Conservation (phyloP, 257 asterid genomes). For the Cordia subcordata region DNA sequence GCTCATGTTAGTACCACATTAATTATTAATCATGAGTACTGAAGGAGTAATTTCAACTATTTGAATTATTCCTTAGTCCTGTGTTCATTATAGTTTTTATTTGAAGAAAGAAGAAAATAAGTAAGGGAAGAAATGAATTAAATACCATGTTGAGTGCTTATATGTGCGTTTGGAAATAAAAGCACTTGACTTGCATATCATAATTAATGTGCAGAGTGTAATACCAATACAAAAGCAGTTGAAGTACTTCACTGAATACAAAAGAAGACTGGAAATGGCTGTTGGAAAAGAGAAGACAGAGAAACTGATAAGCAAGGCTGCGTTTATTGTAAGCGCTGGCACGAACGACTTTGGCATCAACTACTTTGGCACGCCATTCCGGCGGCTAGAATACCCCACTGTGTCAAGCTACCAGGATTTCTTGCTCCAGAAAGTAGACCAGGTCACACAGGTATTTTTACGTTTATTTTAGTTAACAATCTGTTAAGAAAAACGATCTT, state of each 20-base stretch:
- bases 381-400: conserved; percentile 26
- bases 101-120: too few species aligned
- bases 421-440: conserved; percentile 30
- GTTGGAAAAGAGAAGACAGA: conserved; percentile 40
- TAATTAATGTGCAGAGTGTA: conserved; percentile 33
- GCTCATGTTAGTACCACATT: too few species aligned
- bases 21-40: too few species aligned
- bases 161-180: too few species aligned
- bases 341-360: conserved; percentile 52
- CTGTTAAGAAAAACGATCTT: too few species aligned
- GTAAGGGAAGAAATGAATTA: too few species aligned
- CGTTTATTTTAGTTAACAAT: too few species aligned
- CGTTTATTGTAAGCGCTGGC: conserved; percentile 49
- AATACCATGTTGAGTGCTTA: too few species aligned
- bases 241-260: conserved; percentile 41
- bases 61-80: too few species aligned
- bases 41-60: too few species aligned
- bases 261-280: conserved; percentile 33
- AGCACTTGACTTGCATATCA: too few species aligned
- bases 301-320: conserved; percentile 28
- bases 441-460: conserved; percentile 46
- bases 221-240: conserved; percentile 42
- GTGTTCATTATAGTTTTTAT: too few species aligned
- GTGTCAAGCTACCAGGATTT: conserved; percentile 34
- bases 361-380: conserved; percentile 38